Base-by-base conservation (phyloP, 495 filamentous ascomycete species). In the Bryoglossum gracile region DNA sequence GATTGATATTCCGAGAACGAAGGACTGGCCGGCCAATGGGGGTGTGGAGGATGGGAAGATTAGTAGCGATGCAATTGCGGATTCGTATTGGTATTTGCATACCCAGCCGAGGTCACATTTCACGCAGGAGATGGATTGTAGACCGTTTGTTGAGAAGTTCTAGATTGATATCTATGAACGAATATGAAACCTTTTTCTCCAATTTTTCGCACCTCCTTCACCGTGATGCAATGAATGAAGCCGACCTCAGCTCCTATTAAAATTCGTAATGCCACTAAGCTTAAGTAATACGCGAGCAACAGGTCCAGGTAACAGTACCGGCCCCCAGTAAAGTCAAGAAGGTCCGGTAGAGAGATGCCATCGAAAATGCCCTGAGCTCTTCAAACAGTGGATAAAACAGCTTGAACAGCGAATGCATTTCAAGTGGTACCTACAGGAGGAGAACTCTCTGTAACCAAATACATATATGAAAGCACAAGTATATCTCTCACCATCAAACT, bases 1-100 rank as follows among this genome's bases (percentile, higher is more conserved):
- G 13, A 95, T 96, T 68, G 87, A 94, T 66, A 87, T 85, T 38
- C 84, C 85, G 2, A 65, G 78, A 46, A 87, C 81, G 14, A 82
- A 80, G 59, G 73, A 66, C 1, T 86, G 65, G 53, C 58, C 60
- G 3, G 73, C 78, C 39, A 83, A 84, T 48, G 60, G 56, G n/a
- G 74, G 70, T 0, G 67, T 63, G 10, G 65, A 73, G 3, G 87
- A 90, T 67, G 81, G 80, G 0, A 94, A 91, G 68, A 73, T 95
- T 40, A 82, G 69, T 56, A 71, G 86, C n/a, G 81, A 87, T 57
- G 86, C 84, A 85, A 95, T 95, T 72, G 89, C 90, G 47, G 88
- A 94, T 46, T 68, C 76, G 38, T 95, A 96, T 60, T 95, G 88
- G 89, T 68, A 85, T 65, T 60, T 95, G 51, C 90, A 95, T 64